Evolutionary conservation across 805 yeast genomes (phyloP), one percentile per base, ranked within the genome.

Genomic region (Danielozyma ontarioensis): DNA sequence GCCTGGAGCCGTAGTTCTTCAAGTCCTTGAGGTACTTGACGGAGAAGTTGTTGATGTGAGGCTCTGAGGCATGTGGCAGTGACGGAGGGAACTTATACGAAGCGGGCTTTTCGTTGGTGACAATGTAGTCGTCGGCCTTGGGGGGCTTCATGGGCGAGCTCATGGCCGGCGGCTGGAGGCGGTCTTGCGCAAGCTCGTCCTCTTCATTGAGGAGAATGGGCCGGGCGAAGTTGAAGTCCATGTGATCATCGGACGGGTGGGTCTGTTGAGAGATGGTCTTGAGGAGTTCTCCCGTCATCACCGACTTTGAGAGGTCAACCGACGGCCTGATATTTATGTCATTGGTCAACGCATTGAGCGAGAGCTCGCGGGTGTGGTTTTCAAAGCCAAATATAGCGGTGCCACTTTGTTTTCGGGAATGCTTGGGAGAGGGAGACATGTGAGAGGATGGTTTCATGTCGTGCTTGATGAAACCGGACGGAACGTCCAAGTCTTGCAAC

Each of bases 361-460:
- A 76, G 24, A 83, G 54, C 29, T 77, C 81, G 37, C 75, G 73
- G 38, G 70, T 70, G 51, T 83, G 89, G 29, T 76, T 78, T 6
- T 69, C 61, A 44, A 73, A 83, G 0, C 94, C 94, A 55, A 83
- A 83, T 17, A 83, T 83, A 2, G 84, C 90, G 3, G 90, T 80
- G 11, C 94, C 94, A 61, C 88, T 80, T 13, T 74, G 66, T 37
- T 77, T 76, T 42, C 85, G 72, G 33, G 70, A 57, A 50, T 83
- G 90, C 19, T 44, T 28, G 35, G 28, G 32, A 16, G 26, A 34
- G 25, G 27, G 40, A 28, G 46, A 50, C 19, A 44, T 28, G 35
- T 25, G 32, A 16, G 26, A 34, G 25, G 27, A 40, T 28, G 46
- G 51, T 10, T 40, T 45, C 33, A 47, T 42, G 31, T 54, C 61